Evolutionary conservation across 2,329 filamentous ascomycete species (phyloP), one percentile per base, ranked within the genome.

Genomic region (Pyricularia grisea): DNA sequence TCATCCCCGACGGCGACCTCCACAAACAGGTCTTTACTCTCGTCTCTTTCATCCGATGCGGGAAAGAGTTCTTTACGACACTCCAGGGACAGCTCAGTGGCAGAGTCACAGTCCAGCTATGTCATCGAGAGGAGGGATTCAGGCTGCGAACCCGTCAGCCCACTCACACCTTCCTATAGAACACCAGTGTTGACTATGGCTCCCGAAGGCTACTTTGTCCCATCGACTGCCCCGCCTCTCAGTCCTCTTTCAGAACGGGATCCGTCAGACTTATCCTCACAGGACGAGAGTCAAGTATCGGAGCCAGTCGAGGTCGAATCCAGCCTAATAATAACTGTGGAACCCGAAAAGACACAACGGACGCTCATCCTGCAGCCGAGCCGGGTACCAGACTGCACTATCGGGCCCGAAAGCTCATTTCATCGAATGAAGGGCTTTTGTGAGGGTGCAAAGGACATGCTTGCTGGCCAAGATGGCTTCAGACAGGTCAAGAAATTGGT

Each of bases 371-470:
- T 61, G 10, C 58, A 61, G 31, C 70, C 71, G 33, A 68, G 70
- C 50, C 72, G 73, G 68, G 73, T 76, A 66, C 71, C 75, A 12
- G 81, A 83, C 65, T 82, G 80, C 71, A 79, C 73, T 6, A 84
- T 87, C 50, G 80, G 76, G 2, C 74, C 77, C 0, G 72, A 76
- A 11, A 85, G 84, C 71, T 86, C 85, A 0, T 87, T 86, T 71
- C 81, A 84, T 67, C 76, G 81, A 11, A 77, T 83, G 55, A 86
- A 84, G 68, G 85, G 84, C 1, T 86, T 87, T 72, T 88, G 85
- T 63, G 80, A 82, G 25, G 85, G 85, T 1, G 85, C 85, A 7
- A 81, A 81, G 65, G 83, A 85, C 20, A 80, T 83, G 1, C 75
- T 82, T 31, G 77, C 78, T 50, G 85, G 85, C 0, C 81, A 80